Conservation (phyloP, 768 basidiomycete genomes). For the Mycena filopes region DNA sequence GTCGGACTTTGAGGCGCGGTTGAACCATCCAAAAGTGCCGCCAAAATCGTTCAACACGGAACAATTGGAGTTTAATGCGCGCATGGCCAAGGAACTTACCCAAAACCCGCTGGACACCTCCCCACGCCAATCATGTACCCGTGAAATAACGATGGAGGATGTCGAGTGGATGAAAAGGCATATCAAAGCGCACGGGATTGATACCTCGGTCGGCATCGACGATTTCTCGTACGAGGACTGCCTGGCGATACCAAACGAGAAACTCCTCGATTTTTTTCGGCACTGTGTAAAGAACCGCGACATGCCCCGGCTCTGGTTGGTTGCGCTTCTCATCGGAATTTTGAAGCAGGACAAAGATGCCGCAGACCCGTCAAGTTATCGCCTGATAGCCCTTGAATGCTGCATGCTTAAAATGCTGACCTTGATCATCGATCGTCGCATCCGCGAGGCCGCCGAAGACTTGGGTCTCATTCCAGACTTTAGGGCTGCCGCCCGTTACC, state of each 20-base stretch:
- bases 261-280: slow-evolving; percentile 11
- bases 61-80: not conserved
- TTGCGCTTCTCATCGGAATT: slow-evolving; percentile 14
- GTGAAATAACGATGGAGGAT: not conserved
- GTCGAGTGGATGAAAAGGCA: not conserved
- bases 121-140: not conserved
- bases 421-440: not conserved
- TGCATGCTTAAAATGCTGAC: slow-evolving; percentile 36
- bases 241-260: too few relatives aligned
- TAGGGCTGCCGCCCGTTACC: too few relatives aligned
- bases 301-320: slow-evolving; percentile 6
- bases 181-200: slow-evolving; percentile 1
- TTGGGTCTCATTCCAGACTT: too few relatives aligned
- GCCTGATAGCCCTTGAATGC: slow-evolving; percentile 36
- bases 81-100: not conserved
- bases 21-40: not conserved
- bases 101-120: not conserved
- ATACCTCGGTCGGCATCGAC: not conserved
- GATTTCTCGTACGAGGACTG: too few relatives aligned
- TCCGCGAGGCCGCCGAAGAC: not conserved
- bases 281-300: not conserved
- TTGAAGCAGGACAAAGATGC: slow-evolving; percentile 29
- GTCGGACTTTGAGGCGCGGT: not conserved
- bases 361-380: slow-evolving; percentile 28
- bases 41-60: not conserved